A percentile compares a stretch with the other conserved stretches of the same genome.
phyloP scores from a whole-genome alignment of 371 early-diverging fungal genomes.

The Smittium mucronatum region DNA sequence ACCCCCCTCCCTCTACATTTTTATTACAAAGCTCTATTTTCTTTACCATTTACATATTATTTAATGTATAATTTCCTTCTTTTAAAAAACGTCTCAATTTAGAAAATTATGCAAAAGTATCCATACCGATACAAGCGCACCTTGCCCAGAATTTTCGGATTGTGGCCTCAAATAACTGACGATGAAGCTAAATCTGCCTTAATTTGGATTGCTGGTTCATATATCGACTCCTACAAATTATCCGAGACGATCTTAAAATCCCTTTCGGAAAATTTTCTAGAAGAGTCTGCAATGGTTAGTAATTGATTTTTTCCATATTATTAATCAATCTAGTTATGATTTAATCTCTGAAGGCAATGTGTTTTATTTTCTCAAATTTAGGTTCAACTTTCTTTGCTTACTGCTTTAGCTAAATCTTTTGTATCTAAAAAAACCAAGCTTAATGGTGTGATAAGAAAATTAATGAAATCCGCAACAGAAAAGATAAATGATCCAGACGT shows the following conservation, averaged over 20 bases:
- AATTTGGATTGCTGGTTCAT: constrained; percentile 95
- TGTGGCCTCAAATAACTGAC: constrained; percentile 80
- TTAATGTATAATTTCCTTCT: background rate
- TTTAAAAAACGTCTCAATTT: constrained; percentile 31
- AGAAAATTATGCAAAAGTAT: constrained; percentile 92
- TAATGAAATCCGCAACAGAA: constrained; percentile 86
- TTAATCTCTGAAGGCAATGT: too few relatives aligned
- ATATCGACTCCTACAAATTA: constrained; percentile 85
- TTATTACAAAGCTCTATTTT: background rate
- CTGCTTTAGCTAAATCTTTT: constrained; percentile 90
- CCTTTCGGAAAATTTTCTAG: constrained; percentile 71
- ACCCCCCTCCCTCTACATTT: too few relatives aligned
- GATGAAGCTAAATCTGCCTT: constrained; percentile 89
- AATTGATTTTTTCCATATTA: background rate
- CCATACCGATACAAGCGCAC: constrained; percentile 85
- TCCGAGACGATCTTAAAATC: constrained; percentile 65
- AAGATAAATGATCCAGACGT: constrained; percentile 90
- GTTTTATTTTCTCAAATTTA: too few relatives aligned
- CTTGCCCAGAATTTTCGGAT: constrained; percentile 74
- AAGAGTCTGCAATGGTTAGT: constrained; percentile 53
- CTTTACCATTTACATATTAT: background rate
- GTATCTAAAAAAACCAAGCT: constrained; percentile 77
- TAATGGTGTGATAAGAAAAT: constrained; percentile 77
- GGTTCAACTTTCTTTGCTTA: constrained; percentile 81
- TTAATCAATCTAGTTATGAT: too few relatives aligned